Evolutionary conservation across 495 filamentous ascomycete genomes (phyloP), one percentile per base, ranked within the genome.

Genomic region (Geopyxis carbonaria): DNA sequence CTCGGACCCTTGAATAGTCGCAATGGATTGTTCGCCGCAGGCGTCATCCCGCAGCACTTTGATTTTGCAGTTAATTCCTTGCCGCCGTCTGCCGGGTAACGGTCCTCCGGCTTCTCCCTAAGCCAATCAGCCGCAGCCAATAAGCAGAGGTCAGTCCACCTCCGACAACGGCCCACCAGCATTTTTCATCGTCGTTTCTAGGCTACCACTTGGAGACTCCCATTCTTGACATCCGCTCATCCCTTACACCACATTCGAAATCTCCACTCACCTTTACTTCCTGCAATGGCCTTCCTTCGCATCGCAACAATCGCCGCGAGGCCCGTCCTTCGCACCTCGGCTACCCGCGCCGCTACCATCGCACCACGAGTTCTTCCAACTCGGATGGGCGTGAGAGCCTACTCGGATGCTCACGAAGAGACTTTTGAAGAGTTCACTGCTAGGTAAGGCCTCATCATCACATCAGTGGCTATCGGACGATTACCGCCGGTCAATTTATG

Each of bases 371-470:
- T 34, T 14, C 29, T 40, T 42, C 19, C 46, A 15, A 37, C 55
- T 25, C 8, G 36, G 36, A 32, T 41, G 10, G 42, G 33, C 15
- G 20, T 56, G 35, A 45, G 49, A 35, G 45, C 38, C 38, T 58
- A 57, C 51, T 59, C 66, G 65, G 67, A 67, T 45, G 57, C 59
- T 37, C 73, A 83, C 59, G 79, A 87, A 60, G 89, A 99, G 75
- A 93, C 74, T 55, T 99, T 89, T 57, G 89, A 99, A 70, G 84
- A 99, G 69, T 99, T 99, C 64, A 83, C 80, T 63, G 81, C 85
- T 53, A 84, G 89, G 89, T 95, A 80, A 63, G 83, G 50, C 14
- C 16, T 10, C 33, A 22, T n/a, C n/a, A n/a, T n/a, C n/a, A n/a
- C n/a, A n/a, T n/a, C n/a, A n/a, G n/a, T n/a, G n/a, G n/a, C n/a